These are phyloP conservation scores for Tolypocladium paradoxum DNA, from an alignment of 2,329 filamentous ascomycete genomes.

Conservation along the genomic window DNA sequence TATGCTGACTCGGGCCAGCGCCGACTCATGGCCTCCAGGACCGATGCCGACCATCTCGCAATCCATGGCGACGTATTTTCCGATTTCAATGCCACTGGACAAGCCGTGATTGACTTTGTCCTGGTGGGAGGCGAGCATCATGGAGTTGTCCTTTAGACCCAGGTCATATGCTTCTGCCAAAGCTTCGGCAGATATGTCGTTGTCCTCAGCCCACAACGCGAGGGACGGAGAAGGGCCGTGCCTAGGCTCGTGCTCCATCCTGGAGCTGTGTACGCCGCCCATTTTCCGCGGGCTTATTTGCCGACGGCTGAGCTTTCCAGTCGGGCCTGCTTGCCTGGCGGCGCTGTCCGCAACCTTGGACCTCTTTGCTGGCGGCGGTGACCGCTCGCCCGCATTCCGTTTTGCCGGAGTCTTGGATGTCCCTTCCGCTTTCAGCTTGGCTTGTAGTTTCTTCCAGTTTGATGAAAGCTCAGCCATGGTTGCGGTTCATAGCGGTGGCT, in stretches of 20 bases:
- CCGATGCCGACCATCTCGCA: constrained; percentile 97
- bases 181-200: constrained; percentile 49
- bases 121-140: constrained; percentile 32
- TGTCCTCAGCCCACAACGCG: constrained; percentile 49
- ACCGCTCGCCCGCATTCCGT: constrained; percentile 27
- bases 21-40: constrained; percentile 56
- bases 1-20: constrained; percentile 75
- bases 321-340: background rate
- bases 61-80: constrained; percentile 87
- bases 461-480: constrained; percentile 42
- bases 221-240: constrained; percentile 40
- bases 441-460: constrained; percentile 73
- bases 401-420: constrained; percentile 27
- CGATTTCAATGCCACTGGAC: constrained; percentile 53
- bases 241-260: constrained; percentile 25
- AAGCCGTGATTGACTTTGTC: constrained; percentile 54
- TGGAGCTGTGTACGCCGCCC: constrained; percentile 46
- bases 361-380: constrained; percentile 17
- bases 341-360: constrained; percentile 11
- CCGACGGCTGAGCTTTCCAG: constrained; percentile 1
- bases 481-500: background rate
- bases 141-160: constrained; percentile 36
- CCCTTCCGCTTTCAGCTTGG: constrained; percentile 40
- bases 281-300: constrained; percentile 24
- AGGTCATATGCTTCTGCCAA: constrained; percentile 52